Base-by-base conservation (phyloP, 1,139 yeast species). In the Lodderomyces oxycetoniae region DNA sequence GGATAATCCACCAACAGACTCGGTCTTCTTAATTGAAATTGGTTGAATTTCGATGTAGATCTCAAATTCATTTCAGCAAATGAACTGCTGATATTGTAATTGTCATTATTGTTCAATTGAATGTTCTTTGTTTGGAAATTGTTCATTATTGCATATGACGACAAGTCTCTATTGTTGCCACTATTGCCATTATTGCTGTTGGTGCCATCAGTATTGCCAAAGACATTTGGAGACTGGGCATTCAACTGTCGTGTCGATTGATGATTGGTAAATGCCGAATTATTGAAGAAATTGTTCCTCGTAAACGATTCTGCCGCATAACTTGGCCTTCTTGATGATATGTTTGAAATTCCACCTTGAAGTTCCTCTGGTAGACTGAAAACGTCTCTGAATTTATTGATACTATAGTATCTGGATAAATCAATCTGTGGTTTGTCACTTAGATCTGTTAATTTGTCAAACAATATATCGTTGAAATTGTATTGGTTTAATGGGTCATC, bases 341-440 rank as follows among this genome's bases (percentile, higher is more conserved):
- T 77, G 38, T 67, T 75, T 11, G 77, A 76, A 3, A 78, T 62
- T 0, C 85, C 85, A 22, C 84, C 83, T 53, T 77, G 83, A 30
- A 78, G 60, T 45, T 78, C 84, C 6, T 61, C 41, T 0, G 85
- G 84, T 38, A 78, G 59, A 39, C 60, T 65, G 53, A 77, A 77
- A 14, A 53, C 35, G 32, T 55, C 57, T 21, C 39, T 42, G 24
- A 35, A 37, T 22, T 24, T 25, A 13, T 34, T 26, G 10, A 25
- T 22, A 32, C 33, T 37, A 28, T 33, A 39, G 17, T 31, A 17
- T 13, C 26, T 28, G 10, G 32, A 37, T 16, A 33, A 21, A 17
- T 38, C 41, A 9, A 32, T 11, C 14, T 36, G 35, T 7, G 26
- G 24, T 10, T 28, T 16, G 10, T 32, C 22, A 20, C 32, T 32